Evolutionary conservation across 2,329 filamentous ascomycete species (phyloP).

Genomic region (Fusarium sp.): DNA sequence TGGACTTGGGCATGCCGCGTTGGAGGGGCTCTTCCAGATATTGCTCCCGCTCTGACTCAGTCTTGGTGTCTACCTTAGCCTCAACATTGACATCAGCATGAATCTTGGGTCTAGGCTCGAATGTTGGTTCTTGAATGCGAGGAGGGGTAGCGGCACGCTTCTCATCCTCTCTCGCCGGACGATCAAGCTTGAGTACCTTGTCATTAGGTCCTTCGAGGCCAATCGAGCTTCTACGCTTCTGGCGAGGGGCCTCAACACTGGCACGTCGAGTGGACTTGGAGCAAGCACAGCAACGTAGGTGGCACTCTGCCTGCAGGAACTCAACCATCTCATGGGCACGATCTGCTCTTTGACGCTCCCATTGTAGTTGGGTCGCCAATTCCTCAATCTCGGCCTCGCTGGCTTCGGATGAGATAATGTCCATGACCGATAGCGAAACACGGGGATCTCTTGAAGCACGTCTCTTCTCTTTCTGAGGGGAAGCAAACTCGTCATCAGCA

Average conservation of each 20-base stretch:
- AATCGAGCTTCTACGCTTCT: conserved; percentile 45
- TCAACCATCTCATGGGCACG: conserved; percentile 80
- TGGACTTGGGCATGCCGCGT: conserved; percentile 47
- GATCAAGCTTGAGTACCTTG: conserved; percentile 56
- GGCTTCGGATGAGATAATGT: conserved; percentile 67
- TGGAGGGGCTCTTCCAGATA: conserved; percentile 46
- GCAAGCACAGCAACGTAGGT: conserved; percentile 75
- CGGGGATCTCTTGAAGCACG: conserved; percentile 55
- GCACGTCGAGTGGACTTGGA: conserved; percentile 55
- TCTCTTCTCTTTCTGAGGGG: conserved; percentile 70
- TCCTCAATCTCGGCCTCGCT: conserved; percentile 72
- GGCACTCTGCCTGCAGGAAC: conserved; percentile 81
- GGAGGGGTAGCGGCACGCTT: conserved; percentile 33
- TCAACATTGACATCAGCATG: conserved; percentile 11
- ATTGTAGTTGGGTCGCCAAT: conserved; percentile 65
- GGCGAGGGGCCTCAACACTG: conserved; percentile 32
- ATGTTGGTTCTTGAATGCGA: conserved; percentile 40
- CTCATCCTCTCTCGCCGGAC: conserved; percentile 47
- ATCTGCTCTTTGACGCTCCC: conserved; percentile 74
- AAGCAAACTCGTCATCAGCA: conserved; percentile 72
- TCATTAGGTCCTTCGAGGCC: conserved; percentile 46
- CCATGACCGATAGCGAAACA: conserved; percentile 62
- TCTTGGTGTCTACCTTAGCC: conserved; percentile 19
- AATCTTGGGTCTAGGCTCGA: conserved; percentile 36
- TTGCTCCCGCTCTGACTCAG: conserved; percentile 35